These are phyloP conservation scores for Chlamydomonas asymmetrica DNA, from an alignment of 139 green algal species.

Conservation along the genomic window DNA sequence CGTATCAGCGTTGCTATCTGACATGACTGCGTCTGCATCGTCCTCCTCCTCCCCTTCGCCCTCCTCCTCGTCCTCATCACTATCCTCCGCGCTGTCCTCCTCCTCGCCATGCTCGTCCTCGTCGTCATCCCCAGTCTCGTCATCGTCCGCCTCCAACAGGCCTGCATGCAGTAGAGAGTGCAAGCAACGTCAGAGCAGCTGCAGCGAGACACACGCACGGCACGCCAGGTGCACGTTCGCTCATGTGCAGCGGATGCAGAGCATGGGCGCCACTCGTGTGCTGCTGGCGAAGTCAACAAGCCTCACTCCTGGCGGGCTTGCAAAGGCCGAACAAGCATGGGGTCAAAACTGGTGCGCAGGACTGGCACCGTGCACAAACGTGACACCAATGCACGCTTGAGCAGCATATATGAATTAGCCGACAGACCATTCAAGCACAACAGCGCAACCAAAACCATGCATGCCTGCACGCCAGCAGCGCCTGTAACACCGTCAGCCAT, in stretches of 20 bases:
- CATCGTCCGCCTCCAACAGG: neutral
- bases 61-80: neutral
- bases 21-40: neutral
- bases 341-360: too few species aligned
- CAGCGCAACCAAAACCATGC: too few species aligned
- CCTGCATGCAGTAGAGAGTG: constrained; percentile 1
- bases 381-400: too few species aligned
- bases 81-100: neutral
- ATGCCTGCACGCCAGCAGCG: too few species aligned
- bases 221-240: neutral
- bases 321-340: too few species aligned
- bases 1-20: neutral
- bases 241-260: neutral
- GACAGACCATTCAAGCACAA: too few species aligned
- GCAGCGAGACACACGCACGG: neutral
- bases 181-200: neutral
- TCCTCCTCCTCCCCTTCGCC: neutral
- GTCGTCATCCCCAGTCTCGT: neutral
- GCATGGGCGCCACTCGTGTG: neutral
- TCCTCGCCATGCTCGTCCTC: too few species aligned
- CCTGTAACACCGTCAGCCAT: too few species aligned
- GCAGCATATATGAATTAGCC: too few species aligned
- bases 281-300: neutral
- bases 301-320: neutral
- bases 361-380: too few species aligned